phyloP scores from a whole-genome alignment of 768 basidiomycete genomes.

The Mycena latifolia region DNA sequence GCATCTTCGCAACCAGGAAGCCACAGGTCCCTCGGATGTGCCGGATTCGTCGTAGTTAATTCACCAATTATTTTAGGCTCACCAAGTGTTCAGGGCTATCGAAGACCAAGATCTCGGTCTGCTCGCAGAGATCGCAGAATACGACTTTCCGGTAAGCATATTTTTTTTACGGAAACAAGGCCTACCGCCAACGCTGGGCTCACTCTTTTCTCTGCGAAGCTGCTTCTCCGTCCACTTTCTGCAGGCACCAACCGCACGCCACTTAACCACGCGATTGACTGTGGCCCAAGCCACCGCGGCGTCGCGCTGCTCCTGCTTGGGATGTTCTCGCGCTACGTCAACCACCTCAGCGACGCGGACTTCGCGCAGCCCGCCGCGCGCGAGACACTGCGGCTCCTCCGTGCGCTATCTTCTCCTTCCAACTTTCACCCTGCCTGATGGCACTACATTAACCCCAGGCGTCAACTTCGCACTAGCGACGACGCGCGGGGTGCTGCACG shows the following conservation, averaged over 20 bases:
- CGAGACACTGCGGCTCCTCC: conserved; percentile 14
- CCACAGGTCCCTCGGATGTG: conserved; percentile 2
- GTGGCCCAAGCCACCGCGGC: not conserved
- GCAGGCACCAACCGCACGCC: conserved; percentile 13
- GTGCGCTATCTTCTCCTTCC: not conserved
- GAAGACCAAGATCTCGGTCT: conserved; percentile 17
- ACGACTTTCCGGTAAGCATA: conserved; percentile 4
- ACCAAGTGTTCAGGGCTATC: conserved; percentile 17
- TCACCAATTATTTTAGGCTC: not conserved
- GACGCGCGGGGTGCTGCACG: conserved; percentile 7
- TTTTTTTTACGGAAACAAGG: no score
- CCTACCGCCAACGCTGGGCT: no score
- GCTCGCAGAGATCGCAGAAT: conserved; percentile 17
- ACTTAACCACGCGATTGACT: conserved; percentile 20
- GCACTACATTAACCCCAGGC: not conserved
- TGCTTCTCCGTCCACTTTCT: conserved; percentile 14
- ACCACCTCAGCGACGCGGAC: conserved; percentile 18
- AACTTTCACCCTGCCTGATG: not conserved
- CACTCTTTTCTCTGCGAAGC: not conserved
- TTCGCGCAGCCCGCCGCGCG: conserved; percentile 11
- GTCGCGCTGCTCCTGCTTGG: conserved; percentile 18
- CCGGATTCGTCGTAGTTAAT: not conserved
- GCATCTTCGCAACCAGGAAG: not conserved
- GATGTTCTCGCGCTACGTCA: conserved; percentile 24
- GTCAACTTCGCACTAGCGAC: conserved; percentile 21